phyloP scores from a whole-genome alignment of 78 protist genomes.

The slime mould (Dictyostelium discoideum) region dicty_2.7 NC_007091.3:531501-532000 shows the following conservation, averaged over 20 bases:
- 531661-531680: constrained; percentile 4
- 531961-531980: neutral
- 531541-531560: constrained; percentile 3
- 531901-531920: neutral
- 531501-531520: neutral
- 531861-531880: neutral
- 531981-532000: neutral
- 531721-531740: constrained; percentile 81
- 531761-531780: neutral
- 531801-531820: neutral
- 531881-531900: neutral
- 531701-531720: constrained; percentile 76
- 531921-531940: neutral
- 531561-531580: constrained; percentile 80
- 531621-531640: neutral
- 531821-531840: neutral
- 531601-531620: constrained; percentile 22
- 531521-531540: neutral
- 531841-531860: neutral
- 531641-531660: neutral
- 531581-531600: constrained; percentile 53
- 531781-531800: constrained; percentile 32
- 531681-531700: constrained; percentile 41
- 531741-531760: neutral
- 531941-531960: neutral